phyloP scores from a whole-genome alignment of 2,329 filamentous ascomycete species.

The Monosporascus sp. region DNA sequence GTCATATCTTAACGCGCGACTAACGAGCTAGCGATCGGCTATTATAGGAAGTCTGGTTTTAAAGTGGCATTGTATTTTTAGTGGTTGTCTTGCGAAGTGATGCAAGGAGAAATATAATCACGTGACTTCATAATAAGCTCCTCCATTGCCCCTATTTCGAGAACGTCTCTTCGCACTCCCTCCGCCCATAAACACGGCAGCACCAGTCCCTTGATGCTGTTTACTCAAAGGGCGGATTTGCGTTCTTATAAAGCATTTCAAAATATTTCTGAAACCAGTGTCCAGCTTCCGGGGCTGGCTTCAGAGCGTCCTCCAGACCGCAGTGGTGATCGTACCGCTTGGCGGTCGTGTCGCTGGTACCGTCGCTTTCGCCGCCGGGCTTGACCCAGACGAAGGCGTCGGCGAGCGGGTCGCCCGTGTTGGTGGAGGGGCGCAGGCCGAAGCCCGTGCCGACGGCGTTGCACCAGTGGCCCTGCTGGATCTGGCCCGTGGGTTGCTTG shows the following conservation, averaged over 20 bases:
- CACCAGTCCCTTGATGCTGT: too few relatives aligned
- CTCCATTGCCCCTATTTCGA: too few relatives aligned
- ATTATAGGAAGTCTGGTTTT: too few relatives aligned
- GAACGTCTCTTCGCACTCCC: too few relatives aligned
- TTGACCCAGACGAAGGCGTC: conserved; percentile 62
- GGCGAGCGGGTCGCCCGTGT: conserved; percentile 47
- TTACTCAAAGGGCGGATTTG: conserved; percentile 40
- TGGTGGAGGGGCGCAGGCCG: conserved; percentile 48
- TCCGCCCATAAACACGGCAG: too few relatives aligned
- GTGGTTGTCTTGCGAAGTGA: too few relatives aligned
- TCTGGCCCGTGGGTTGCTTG: conserved; percentile 43
- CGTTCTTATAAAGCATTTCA: conserved; percentile 50
- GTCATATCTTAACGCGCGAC: too few relatives aligned
- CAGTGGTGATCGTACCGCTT: conserved; percentile 50
- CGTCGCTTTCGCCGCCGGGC: conserved; percentile 48
- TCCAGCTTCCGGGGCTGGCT: conserved; percentile 67
- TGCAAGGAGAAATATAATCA: too few relatives aligned
- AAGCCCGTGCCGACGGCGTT: conserved; percentile 55
- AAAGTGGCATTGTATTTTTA: too few relatives aligned
- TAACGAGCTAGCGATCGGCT: too few relatives aligned
- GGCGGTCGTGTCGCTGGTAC: conserved; percentile 34
- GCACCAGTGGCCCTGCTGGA: conserved; percentile 56
- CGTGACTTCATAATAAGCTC: too few relatives aligned
- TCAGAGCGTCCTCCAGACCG: conserved; percentile 47
- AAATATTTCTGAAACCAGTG: conserved; percentile 63